Evolutionary conservation across 257 asterid species (phyloP), one percentile per base, ranked within the genome.

Genomic region (Nicotiana benthamiana): DNA sequence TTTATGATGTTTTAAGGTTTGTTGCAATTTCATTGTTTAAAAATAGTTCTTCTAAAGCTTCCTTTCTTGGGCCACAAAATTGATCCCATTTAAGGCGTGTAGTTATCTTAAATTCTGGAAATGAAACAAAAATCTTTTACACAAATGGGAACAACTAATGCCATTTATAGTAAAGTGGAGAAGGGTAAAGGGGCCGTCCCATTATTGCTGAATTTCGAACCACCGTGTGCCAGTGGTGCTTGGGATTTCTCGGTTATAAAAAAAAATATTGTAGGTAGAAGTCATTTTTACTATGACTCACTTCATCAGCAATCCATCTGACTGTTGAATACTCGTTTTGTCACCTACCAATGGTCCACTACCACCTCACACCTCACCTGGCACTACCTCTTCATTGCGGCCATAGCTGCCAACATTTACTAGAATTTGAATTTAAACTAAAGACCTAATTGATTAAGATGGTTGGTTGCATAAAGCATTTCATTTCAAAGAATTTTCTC

Each of bases 401-500:
- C 27, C 43, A 74, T 15, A 74, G 34, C 78, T 72, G 61, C 78
- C 78, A 46, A 24, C 16, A 72, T 72, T 70, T 46, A 24, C 78
- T 72, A 22, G 9, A 46, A 16, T 22, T 72, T 46, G 78, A 46
- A 72, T 46, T 72, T 46, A 59, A 72, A 72, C 34, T 48, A 46
- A 72, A 72, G 57, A 43, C 77, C 36, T 43, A 46, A 72, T 46
- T 72, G 40, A 72, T 72, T 46, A 46, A 72, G 60, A 72, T 72
- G 48, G 24, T 70, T 70, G 59, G 48, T 74, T 26, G 61, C 51
- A 24, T 48, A 74, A 74, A 74, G 26, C 43, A 74, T 74, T 48
- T 74, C 61, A 48, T 24, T 48, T 74, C 79, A 16, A 26, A 48
- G 79, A 74, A 74, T 24, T 70, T 43, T 74, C 78, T 48, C 79